Percentiles rank a stretch among this genome's conserved stretches.
phyloP scores from a whole-genome alignment of 2,329 filamentous ascomycete genomes.

The Cryoendolithus antarcticus region DNA sequence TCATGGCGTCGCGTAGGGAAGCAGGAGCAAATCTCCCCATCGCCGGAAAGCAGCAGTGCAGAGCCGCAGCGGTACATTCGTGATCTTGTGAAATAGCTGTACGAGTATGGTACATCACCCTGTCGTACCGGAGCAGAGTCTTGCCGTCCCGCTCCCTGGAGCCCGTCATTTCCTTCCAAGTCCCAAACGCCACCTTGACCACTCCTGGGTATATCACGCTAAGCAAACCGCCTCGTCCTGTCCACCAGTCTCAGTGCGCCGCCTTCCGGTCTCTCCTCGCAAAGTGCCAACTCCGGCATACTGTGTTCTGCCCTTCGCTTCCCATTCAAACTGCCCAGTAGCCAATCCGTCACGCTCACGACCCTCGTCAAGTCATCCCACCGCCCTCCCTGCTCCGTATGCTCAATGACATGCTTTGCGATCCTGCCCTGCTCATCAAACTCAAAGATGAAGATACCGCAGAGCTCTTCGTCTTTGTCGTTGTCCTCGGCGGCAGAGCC shows the following conservation, averaged over 20 bases:
- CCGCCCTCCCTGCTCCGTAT: conserved; percentile 69
- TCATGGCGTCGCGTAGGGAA: too few relatives aligned
- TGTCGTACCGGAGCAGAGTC: too few relatives aligned
- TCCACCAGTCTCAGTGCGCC: conserved; percentile 8
- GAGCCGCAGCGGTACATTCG: too few relatives aligned
- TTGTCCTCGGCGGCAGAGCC: conserved; percentile 21
- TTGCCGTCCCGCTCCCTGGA: too few relatives aligned
- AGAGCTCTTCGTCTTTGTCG: conserved; percentile 56
- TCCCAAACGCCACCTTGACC: too few relatives aligned
- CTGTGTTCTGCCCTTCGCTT: conserved; percentile 26
- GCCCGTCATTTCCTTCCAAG: too few relatives aligned
- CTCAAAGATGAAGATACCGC: conserved; percentile 86
- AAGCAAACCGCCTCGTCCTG: background rate
- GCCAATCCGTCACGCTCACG: conserved; percentile 86
- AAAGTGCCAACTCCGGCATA: conserved; percentile 32
- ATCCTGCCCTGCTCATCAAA: conserved; percentile 83
- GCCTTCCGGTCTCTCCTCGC: conserved; percentile 12
- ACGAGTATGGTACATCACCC: too few relatives aligned
- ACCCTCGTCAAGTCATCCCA: conserved; percentile 79
- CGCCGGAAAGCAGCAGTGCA: too few relatives aligned
- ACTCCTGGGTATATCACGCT: too few relatives aligned
- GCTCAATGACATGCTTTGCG: conserved; percentile 82
- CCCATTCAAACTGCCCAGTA: conserved; percentile 64
- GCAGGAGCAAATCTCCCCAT: too few relatives aligned
- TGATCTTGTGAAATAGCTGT: too few relatives aligned